Evolutionary conservation across 371 early-diverging fungal genomes (phyloP), one percentile per base, ranked within the genome.

Genomic region (Capniomyces stellatus): DNA sequence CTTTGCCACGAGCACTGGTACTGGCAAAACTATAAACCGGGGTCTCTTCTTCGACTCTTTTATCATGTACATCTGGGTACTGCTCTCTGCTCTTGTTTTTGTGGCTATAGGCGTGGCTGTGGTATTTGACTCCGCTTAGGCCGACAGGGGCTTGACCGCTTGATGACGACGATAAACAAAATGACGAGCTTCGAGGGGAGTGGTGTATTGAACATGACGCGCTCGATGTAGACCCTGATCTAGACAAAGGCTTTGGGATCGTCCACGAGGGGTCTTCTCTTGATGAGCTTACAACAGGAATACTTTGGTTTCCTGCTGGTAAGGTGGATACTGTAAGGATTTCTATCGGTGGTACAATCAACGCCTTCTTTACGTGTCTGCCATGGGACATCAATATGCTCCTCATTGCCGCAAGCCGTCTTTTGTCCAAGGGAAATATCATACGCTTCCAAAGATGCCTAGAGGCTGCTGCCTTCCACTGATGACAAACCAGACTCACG

Each of bases 341-440:
- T 21, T 46, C 46, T 23, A 68, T 39, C 43, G 67, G 68, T 28
- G 67, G 67, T 21, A 68, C 55, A 41, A 66, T 62, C 25, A 66
- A 43, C 21, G 67, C 67, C 18, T 54, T 53, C 18, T 63, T 61
- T 29, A 66, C 67, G 46, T 56, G 44, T 24, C 61, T 62, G 13
- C 67, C 67, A 46, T 56, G 54, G 25, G 53, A 51, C 46, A 55
- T 64, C 43, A 66, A 51, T 6, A 49, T 41, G 21, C 53, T 54
- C 54, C 61, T 62, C 69, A 66, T 64, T 31, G 64, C 51, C 8
- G 67, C 58, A 49, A 66, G 48, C 35, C 63, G 55, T 18, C 67
- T 62, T 60, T 66, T 66, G 29, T 66, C 67, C 4, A 66, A 64
- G 39, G 67, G 67, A 22, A 66, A 66, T 0, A 47, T 44, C 67